Base-by-base conservation (phyloP, 768 basidiomycete genomes). In the Pulveroboletus sp. region DNA sequence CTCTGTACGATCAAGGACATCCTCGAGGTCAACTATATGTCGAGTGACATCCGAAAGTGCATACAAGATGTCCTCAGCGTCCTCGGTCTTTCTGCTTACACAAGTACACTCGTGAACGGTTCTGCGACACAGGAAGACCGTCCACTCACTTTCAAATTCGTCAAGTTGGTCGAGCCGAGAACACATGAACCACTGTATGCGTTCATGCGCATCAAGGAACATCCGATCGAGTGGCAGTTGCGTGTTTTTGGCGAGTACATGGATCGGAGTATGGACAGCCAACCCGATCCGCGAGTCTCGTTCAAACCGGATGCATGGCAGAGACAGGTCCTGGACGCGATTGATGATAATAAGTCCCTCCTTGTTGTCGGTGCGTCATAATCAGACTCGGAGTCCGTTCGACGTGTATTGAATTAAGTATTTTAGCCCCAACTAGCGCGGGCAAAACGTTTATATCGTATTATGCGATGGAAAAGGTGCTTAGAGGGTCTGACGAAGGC, bases 391-490 rank as follows among this genome's bases (percentile, higher is more conserved):
- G 47, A 18, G 11, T 28, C 4, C 5, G 31, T 33, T 26, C 38
- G 5, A 0, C n/a, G 4, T 43, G 18, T 33, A 43, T 24, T 55
- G 30, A 61, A 21, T 7, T 14, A 28, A 14, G 28, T 35, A 44
- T 31, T 5, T 21, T 21, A 85, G 83, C 83, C 3, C 84, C 83
- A 0, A 85, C 83, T 1, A 83, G 82, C 63, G 84, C 83, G 1
- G 84, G 85, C 27, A 88, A 88, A 64, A 87, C 86, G 0, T 88
- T 88, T 59, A 85, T 88, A 38, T 83, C 83, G 3, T 88, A 76
- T 63, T 86, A 86, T 55, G 85, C 86, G 0, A 87, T 88, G 85
- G 84, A 86, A 61, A 77, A 78, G 54, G 70, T 85, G 12, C 67
- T 88, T 3, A 69, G 81, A 47, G 71, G 70, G 36, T 82, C 82